Conservation (phyloP, 2,329 filamentous ascomycete genomes). For the Zymoseptoria pseudotritici region DNA sequence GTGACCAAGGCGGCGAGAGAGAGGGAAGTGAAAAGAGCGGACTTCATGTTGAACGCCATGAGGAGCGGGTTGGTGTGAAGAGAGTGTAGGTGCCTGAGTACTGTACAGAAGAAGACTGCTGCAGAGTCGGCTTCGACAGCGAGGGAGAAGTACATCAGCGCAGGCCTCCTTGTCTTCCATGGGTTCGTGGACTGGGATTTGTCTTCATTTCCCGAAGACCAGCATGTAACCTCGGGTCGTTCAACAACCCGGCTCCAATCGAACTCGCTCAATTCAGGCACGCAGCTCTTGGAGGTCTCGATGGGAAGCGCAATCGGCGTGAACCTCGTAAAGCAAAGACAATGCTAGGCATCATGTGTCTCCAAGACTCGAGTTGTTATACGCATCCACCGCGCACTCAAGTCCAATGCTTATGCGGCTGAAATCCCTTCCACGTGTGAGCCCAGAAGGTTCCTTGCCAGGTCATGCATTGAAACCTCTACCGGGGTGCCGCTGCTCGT, state of each 20-base stretch:
- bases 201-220: neutral
- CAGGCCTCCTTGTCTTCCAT: neutral
- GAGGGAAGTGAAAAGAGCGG: neutral
- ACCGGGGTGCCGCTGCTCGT: no score
- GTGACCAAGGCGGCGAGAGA: neutral
- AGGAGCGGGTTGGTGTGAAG: neutral
- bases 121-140: neutral
- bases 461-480: neutral
- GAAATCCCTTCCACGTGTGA: neutral
- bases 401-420: no score
- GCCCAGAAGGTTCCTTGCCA: neutral
- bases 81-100: neutral
- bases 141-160: neutral
- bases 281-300: neutral
- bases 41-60: neutral
- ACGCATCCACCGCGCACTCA: no score
- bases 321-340: no score
- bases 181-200: neutral
- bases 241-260: no score
- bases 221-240: neutral
- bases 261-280: neutral
- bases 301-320: neutral
- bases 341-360: neutral
- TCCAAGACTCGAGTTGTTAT: neutral
- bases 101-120: neutral